Evolutionary conservation across 2,329 filamentous ascomycete species (phyloP), one percentile per base, ranked within the genome.

Genomic region (Sphaerulina vaccinii): DNA sequence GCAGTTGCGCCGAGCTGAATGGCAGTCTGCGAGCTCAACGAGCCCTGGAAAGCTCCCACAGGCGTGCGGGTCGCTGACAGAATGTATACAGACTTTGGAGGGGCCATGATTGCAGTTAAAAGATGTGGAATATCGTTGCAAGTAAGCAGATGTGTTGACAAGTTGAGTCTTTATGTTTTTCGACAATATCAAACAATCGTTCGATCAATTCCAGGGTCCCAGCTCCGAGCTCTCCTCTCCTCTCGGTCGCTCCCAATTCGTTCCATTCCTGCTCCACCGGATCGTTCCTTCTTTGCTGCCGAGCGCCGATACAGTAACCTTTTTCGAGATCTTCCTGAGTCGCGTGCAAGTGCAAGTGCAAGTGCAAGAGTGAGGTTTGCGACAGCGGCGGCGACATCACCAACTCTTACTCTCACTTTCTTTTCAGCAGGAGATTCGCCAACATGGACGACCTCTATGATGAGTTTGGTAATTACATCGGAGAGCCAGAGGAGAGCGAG

Each of bases 391-490:
- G 10, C 27, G 27, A 32, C 51, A 16, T 40, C 46, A 22, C n/a
- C 40, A 18, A 24, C 22, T 23, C 18, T 39, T 8, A 13, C 18
- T 13, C 16, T 22, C 37, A 22, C 27, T 11, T 32, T 10, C 11
- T 13, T 11, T 13, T 53, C 41, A 15, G n/a, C 15, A 37, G 43
- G 35, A 48, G 44, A 33, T 33, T 54, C 54, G 57, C 59, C 68
- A 74, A 65, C 65, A 93, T 96, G 90, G 91, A 96, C 78, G 91
- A 96, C 73, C 84, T 96, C 64, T 96, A 97, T 71, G 92, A 97
- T 76, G 92, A 97, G 89, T 97, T 97, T 75, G 92, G 92, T 68
- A 97, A 97, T 77, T 97, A 93, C 74, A 96, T 97, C 69, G 93
- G 93, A 68, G 93, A 96, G 73, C 89, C 89, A 66, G 86, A 85